Evolutionary conservation across 306 rosid genomes (phyloP), one percentile per base, ranked within the genome.

Genomic region (Prunus mume): DNA sequence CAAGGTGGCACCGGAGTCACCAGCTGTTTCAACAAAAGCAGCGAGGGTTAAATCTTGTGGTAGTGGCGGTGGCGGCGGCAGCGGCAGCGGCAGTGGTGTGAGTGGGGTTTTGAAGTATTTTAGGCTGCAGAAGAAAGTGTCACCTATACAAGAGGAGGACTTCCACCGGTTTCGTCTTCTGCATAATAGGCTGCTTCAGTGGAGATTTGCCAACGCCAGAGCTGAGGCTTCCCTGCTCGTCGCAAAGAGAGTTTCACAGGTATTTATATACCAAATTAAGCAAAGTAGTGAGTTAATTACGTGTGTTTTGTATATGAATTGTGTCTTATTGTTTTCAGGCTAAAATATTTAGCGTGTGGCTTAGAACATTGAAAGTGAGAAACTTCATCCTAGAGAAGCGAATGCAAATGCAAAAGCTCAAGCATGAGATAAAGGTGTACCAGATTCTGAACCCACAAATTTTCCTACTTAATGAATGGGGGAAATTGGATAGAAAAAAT

Each of bases 181-280:
- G 78, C 87, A 90, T 56, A 91, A 90, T 22, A 77, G 86, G 73
- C 62, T 87, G 79, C 27, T 86, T 74, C 97, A 94, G 32, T 87
- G 91, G 97, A 91, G 86, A 72, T 91, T 86, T 71, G 87, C 78
- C 24, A 94, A 91, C 69, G 91, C 91, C 18, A 89, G 82, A 63
- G 91, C 89, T 49, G 74, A 79, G 43, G 68, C 63, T 57, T 76
- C 86, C 76, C 76, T 78, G 78, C 68, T 71, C 64, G 80, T 60
- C n/a, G 69, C 83, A 5, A 76, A 85, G 30, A 72, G 32, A 57
- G 69, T 46, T 58, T 75, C 86, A 0, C 81, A 87, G 91, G 98
- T 90, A 62, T 43, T 13, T 5, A 8, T 51, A 50, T 0, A 25
- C 3, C 20, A 60, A 25, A 60, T 60, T 58, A 58, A 6, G 43